Evolutionary conservation across 2,329 filamentous ascomycete genomes (phyloP), one percentile per base, ranked within the genome.

Genomic region (Didymella exigua): DNA sequence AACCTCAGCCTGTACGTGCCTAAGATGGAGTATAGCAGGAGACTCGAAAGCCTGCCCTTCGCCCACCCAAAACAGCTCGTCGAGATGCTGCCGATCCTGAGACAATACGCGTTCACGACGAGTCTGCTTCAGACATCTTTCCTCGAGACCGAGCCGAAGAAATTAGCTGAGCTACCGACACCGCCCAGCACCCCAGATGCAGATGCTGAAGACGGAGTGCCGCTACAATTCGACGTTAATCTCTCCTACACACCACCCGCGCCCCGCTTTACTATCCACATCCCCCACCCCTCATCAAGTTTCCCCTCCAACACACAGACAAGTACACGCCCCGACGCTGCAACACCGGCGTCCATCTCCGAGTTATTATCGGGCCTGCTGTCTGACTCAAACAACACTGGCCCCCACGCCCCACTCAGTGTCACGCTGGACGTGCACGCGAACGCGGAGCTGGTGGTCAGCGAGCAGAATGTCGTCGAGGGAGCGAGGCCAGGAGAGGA

Each of bases 31-130:
- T 91, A 88, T 62, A 88, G 87, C 0, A 83, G 87, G 51, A 79
- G 81, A 3, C 73, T 96, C 8, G 83, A 82, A 1, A 85, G 88
- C 50, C 79, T 95, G 27, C 86, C 89, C 0, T 93, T 96, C 67
- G 85, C 86, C 2, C 91, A 96, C 66, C 91, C 91, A 0, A 84
- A 86, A 44, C 90, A 96, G 68, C 77, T 96, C 4, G 78, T 93
- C 6, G 82, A 84, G 48, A 85, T 93, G 68, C 79, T 96, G n/a
- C 89, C 90, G 0, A 62, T 62, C 3, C 59, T 95, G 14, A 82
- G 91, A 13, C 90, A 95, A 70, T 95, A 91, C 67, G 88, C 88
- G 0, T 86, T 89, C 61, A 77, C 91, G 4, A 85, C 85, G 1
- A 84, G 80, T 0, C 74, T 95, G 2, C 79, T 93, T 3, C 77